A percentile compares a stretch with the other conserved stretches of the same genome.
phyloP scores from a whole-genome alignment of 192 early-diverging fungal genomes.

The Rhizophagus clarus region DNA sequence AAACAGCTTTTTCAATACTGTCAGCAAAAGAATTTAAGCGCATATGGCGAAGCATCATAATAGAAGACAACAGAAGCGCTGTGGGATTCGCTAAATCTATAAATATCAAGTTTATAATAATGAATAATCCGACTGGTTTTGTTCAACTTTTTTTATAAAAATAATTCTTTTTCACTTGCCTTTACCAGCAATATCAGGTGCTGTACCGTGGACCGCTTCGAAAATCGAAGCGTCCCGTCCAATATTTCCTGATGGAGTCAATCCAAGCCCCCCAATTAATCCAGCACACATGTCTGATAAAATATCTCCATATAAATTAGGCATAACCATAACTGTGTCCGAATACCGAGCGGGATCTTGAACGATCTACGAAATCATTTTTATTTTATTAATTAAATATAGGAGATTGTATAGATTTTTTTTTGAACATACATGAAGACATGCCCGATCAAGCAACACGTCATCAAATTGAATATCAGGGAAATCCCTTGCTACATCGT shows the following conservation, averaged over 20 bases:
- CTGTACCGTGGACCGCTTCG: constrained; percentile 93
- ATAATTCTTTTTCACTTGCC: constrained; percentile 33
- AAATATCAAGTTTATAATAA: not conserved
- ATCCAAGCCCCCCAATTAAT: constrained; percentile 95
- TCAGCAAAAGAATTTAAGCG: constrained; percentile 77
- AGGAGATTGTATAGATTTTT: not conserved
- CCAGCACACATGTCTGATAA: constrained; percentile 97
- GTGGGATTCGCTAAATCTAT: constrained; percentile 92
- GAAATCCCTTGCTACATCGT: constrained; percentile 90
- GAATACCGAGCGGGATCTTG: constrained; percentile 89
- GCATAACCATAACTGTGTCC: constrained; percentile 99
- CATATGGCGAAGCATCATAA: constrained; percentile 99
- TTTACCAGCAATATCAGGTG: constrained; percentile 97
- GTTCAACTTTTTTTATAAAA: not conserved
- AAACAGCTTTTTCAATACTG: constrained; percentile 87
- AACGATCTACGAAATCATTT: constrained; percentile 67
- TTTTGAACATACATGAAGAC: constrained; percentile 57
- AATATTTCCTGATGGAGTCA: constrained; percentile 99
- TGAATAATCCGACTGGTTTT: not conserved
- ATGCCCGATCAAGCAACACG: constrained; percentile 91
- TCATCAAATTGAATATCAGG: constrained; percentile 92
- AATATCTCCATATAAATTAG: constrained; percentile 99
- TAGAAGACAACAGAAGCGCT: constrained; percentile 89
- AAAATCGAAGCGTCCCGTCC: constrained; percentile 98
- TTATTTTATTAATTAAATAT: not conserved